phyloP scores from a whole-genome alignment of 345 rosid genomes.

The Syzygium aqueum region DNA sequence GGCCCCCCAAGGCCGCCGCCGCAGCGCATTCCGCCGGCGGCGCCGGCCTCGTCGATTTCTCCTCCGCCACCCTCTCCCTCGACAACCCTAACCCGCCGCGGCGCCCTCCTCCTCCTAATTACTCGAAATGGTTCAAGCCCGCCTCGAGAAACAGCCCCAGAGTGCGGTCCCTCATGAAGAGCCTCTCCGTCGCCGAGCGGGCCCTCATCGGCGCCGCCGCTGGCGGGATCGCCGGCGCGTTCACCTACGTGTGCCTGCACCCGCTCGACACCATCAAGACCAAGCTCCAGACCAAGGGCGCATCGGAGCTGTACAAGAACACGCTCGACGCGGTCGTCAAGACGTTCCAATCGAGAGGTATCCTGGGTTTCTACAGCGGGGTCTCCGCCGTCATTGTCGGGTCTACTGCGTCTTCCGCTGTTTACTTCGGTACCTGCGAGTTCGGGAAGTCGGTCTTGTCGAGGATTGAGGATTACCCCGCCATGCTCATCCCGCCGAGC shows the following conservation, averaged over 20 bases:
- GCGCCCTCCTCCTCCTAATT: background rate
- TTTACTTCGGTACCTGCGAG: constrained; percentile 92
- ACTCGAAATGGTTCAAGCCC: constrained; percentile 41
- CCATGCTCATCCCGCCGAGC: constrained; percentile 79
- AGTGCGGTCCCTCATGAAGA: constrained; percentile 42
- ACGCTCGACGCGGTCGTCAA: constrained; percentile 64
- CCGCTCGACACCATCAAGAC: constrained; percentile 91
- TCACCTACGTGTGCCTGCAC: constrained; percentile 75
- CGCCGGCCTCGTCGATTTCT: constrained; percentile 19
- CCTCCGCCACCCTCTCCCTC: constrained; percentile 29
- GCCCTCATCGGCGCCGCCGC: constrained; percentile 78
- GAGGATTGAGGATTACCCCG: constrained; percentile 46
- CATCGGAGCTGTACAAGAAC: constrained; percentile 52
- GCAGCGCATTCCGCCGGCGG: too few species aligned
- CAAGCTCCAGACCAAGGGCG: constrained; percentile 86
- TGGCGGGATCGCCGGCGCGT: constrained; percentile 90
- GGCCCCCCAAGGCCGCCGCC: background rate
- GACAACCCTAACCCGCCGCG: constrained; percentile 3
- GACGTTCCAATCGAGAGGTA: constrained; percentile 69
- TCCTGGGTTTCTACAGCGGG: constrained; percentile 83
- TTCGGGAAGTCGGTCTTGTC: constrained; percentile 83
- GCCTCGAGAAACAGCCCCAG: constrained; percentile 34
- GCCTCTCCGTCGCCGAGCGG: constrained; percentile 66
- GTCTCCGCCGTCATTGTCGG: constrained; percentile 91
- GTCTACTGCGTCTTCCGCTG: constrained; percentile 79